These are phyloP conservation scores for Rubroshorea leprosula DNA, from an alignment of 345 rosid genomes.

Conservation along the genomic window DNA sequence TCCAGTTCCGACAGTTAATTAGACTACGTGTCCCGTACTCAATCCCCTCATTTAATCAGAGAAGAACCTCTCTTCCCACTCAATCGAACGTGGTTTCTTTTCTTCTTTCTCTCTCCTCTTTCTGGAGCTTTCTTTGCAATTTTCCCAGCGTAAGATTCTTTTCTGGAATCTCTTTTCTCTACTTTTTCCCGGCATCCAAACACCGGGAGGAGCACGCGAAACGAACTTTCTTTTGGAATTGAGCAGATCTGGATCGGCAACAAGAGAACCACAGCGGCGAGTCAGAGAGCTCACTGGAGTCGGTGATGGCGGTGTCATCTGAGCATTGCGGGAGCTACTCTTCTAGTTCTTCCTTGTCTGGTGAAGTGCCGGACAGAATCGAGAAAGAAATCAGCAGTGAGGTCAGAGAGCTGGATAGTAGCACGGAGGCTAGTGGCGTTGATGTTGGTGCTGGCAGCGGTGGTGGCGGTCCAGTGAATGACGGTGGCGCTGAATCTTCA, in stretches of 20 bases:
- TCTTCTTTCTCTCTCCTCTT: too few relatives aligned
- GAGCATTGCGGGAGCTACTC: conserved; percentile 32
- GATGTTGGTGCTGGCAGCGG: too few relatives aligned
- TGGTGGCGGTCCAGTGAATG: conserved; percentile 25
- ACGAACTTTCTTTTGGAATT: not conserved
- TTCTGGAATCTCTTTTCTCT: not conserved
- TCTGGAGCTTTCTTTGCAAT: not conserved
- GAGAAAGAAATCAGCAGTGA: conserved; percentile 34
- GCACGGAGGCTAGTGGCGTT: conserved; percentile 17
- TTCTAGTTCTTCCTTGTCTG: conserved; percentile 34
- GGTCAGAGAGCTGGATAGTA: conserved; percentile 23
- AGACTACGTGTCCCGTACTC: too few relatives aligned
- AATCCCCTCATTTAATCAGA: too few relatives aligned
- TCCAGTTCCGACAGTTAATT: too few relatives aligned
- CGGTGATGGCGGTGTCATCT: conserved; percentile 45
- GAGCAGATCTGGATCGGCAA: conserved; percentile 43
- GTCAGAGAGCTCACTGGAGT: conserved; percentile 15
- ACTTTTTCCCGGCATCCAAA: conserved; percentile 28
- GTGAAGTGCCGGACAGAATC: conserved; percentile 28
- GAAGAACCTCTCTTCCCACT: too few relatives aligned
- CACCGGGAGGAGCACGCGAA: conserved; percentile 11
- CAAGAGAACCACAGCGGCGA: conserved; percentile 1
- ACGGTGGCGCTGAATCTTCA: conserved; percentile 34
- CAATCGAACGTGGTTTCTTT: too few relatives aligned
- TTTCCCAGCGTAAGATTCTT: not conserved